phyloP scores from a whole-genome alignment of 129 eudicot species.

The Daucus carota region DNA sequence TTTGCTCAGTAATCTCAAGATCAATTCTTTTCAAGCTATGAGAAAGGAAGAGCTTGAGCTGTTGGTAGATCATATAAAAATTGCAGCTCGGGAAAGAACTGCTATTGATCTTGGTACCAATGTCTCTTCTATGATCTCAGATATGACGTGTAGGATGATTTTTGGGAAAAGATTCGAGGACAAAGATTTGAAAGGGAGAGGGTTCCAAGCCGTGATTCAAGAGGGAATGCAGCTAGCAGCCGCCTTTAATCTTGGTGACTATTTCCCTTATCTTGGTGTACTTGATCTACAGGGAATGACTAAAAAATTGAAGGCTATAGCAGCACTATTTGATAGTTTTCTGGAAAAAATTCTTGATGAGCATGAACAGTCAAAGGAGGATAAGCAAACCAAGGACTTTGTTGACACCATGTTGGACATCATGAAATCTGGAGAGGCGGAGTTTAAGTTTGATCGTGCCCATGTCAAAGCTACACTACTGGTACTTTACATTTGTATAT shows the following conservation, averaged over 20 bases:
- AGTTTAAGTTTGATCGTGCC: conserved; percentile 14
- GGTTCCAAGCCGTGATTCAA: conserved; percentile 19
- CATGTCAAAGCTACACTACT: conserved; percentile 1
- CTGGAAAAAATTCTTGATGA: conserved; percentile 26
- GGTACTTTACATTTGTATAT: background rate
- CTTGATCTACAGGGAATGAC: conserved; percentile 31
- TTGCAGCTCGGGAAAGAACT: background rate
- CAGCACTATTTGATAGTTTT: conserved; percentile 18
- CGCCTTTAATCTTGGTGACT: conserved; percentile 16
- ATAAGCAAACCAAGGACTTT: conserved; percentile 13
- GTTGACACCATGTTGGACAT: conserved; percentile 10
- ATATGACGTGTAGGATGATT: conserved; percentile 32
- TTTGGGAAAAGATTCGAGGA: conserved; percentile 30
- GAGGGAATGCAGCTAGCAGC: conserved; percentile 19
- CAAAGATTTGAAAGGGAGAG: conserved; percentile 14
- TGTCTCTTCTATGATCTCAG: conserved; percentile 6
- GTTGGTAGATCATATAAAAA: conserved; percentile 7
- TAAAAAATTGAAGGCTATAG: conserved; percentile 10
- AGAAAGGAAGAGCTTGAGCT: conserved; percentile 18
- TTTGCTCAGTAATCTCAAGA: conserved; percentile 21
- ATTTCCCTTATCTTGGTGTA: conserved; percentile 15
- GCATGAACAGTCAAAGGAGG: conserved; percentile 14
- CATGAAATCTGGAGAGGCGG: conserved; percentile 8
- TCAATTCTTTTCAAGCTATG: conserved; percentile 19
- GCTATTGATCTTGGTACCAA: conserved; percentile 20